A percentile compares a stretch with the other conserved stretches of the same genome.
Conservation (phyloP, 2,329 filamentous ascomycete species). For the Sclerotinia nivalis region DNA sequence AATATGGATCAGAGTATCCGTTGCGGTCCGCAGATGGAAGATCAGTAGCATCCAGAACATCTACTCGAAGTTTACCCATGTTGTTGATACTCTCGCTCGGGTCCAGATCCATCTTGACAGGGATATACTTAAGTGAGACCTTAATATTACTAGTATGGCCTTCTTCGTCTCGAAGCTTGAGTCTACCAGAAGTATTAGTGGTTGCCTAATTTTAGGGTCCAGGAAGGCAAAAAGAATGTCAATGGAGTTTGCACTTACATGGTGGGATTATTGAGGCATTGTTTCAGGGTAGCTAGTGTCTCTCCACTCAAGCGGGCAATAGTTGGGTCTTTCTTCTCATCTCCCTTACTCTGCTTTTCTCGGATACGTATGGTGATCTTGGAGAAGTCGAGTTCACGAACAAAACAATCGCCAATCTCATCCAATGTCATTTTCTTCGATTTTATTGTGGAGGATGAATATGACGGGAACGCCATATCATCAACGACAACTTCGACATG, state of each 20-base stretch:
- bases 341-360: slow-evolving; percentile 74
- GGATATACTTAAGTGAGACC: slow-evolving; percentile 92
- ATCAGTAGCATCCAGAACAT: slow-evolving; percentile 81
- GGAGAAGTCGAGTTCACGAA: slow-evolving; percentile 96
- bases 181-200: slow-evolving; percentile 79
- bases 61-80: slow-evolving; percentile 92
- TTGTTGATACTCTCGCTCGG: slow-evolving; percentile 98
- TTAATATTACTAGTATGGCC: slow-evolving; percentile 78
- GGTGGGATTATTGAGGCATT: slow-evolving; percentile 57
- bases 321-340: slow-evolving; percentile 68
- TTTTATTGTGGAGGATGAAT: slow-evolving; percentile 75
- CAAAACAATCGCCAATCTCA: slow-evolving; percentile 92
- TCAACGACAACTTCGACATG: slow-evolving; percentile 89
- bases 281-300: slow-evolving; percentile 83
- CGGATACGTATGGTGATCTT: slow-evolving; percentile 85
- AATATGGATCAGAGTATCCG: slow-evolving; percentile 95
- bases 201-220: not conserved
- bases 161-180: slow-evolving; percentile 76
- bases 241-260: slow-evolving; percentile 16
- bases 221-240: slow-evolving; percentile 51
- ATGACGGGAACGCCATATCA: slow-evolving; percentile 90
- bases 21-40: slow-evolving; percentile 95
- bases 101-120: slow-evolving; percentile 90
- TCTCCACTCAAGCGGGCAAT: slow-evolving; percentile 82
- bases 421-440: slow-evolving; percentile 72